Evolutionary conservation across 179 eudicot species (phyloP).

Genomic region (Pouteria campechiana): DNA sequence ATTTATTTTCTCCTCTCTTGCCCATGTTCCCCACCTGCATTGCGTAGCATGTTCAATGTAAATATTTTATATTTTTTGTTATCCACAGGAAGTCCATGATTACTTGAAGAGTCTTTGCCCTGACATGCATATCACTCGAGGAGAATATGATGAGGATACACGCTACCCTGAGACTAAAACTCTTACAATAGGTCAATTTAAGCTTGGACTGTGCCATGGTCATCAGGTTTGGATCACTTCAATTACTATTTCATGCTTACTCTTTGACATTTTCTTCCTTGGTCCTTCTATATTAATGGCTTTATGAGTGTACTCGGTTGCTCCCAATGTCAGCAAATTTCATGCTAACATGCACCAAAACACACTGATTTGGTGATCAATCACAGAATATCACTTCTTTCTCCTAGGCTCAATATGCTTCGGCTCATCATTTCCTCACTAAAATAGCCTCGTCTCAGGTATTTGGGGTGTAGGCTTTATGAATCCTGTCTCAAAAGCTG

Average conservation of each 20-base stretch:
- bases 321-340: too few species aligned
- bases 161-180: slow-evolving; percentile 96
- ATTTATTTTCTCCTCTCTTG: neutral
- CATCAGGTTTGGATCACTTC: slow-evolving; percentile 63
- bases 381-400: too few species aligned
- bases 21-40: neutral
- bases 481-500: too few species aligned
- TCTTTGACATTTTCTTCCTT: neutral
- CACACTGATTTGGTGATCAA: too few species aligned
- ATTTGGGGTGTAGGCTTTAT: too few species aligned
- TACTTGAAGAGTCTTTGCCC: slow-evolving; percentile 84
- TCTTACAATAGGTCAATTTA: slow-evolving; percentile 87
- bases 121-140: slow-evolving; percentile 72
- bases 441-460: too few species aligned
- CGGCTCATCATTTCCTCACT: too few species aligned
- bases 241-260: neutral
- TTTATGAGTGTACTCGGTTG: too few species aligned
- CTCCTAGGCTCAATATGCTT: too few species aligned
- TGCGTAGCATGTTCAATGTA: neutral
- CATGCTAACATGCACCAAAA: too few species aligned
- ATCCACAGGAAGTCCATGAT: slow-evolving; percentile 86
- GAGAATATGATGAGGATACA: slow-evolving; percentile 93
- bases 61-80: neutral
- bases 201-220: slow-evolving; percentile 96
- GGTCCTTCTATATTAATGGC: too few species aligned